A percentile compares a stretch with the other conserved stretches of the same genome.
phyloP scores from a whole-genome alignment of 306 rosid genomes.

The Trichosanthes cucumerina region DNA sequence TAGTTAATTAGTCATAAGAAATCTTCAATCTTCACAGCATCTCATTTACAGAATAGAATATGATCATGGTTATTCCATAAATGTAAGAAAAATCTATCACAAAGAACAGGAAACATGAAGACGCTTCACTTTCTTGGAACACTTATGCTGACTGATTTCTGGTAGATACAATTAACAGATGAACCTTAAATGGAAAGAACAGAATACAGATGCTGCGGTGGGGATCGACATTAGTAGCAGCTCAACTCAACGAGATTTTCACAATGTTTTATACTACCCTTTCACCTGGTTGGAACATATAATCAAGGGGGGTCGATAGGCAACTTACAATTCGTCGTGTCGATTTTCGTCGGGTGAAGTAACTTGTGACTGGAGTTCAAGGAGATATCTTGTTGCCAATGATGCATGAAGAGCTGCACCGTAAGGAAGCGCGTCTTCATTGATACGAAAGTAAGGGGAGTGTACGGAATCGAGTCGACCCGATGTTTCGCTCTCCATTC shows the following conservation, averaged over 20 bases:
- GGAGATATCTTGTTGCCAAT: constrained; percentile 52
- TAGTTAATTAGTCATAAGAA: neutral
- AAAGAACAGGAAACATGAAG: neutral
- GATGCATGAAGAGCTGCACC: constrained; percentile 95
- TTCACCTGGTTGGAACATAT: neutral
- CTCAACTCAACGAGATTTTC: constrained; percentile 1
- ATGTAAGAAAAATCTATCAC: neutral
- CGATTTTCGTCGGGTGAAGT: constrained; percentile 13
- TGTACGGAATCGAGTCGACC: constrained; percentile 27
- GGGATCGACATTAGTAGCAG: neutral
- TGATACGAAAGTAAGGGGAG: constrained; percentile 50
- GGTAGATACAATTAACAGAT: neutral
- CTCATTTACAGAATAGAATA: neutral
- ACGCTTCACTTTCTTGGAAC: constrained; percentile 3
- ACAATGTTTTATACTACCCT: neutral
- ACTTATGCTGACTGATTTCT: neutral
- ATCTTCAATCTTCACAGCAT: neutral
- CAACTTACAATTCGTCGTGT: constrained; percentile 42
- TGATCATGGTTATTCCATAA: constrained; percentile 1
- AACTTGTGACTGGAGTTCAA: constrained; percentile 21
- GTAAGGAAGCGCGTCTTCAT: constrained; percentile 61
- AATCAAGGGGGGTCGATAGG: neutral
- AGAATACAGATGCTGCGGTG: neutral
- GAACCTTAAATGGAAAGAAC: constrained; percentile 2
- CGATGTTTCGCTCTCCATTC: constrained; percentile 42